Evolutionary conservation across 371 early-diverging fungal genomes (phyloP).

Genomic region (Paraphysoderma sedebokerense): DNA sequence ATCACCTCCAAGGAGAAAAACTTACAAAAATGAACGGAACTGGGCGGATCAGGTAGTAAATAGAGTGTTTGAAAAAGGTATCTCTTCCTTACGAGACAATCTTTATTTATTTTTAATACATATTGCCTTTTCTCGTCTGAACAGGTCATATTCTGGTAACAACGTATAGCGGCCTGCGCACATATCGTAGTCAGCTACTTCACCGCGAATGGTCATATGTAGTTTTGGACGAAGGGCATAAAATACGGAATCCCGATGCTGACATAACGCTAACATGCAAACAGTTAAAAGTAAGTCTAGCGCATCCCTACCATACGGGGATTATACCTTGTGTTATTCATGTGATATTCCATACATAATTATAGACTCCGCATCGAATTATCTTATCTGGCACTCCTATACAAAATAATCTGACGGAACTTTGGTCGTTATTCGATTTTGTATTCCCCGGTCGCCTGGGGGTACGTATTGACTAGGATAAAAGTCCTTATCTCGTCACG

Average conservation of each 20-base stretch:
- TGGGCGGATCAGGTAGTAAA: too few relatives aligned
- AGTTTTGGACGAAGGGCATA: constrained; percentile 97
- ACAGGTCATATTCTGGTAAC: constrained; percentile 71
- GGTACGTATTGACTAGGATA: constrained; percentile 13
- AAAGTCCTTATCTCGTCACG: neutral
- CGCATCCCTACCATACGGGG: too few relatives aligned
- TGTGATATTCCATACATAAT: too few relatives aligned
- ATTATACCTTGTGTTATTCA: too few relatives aligned
- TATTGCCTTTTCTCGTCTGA: too few relatives aligned
- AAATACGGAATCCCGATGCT: constrained; percentile 89
- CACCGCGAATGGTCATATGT: constrained; percentile 70
- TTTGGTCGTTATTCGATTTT: constrained; percentile 96
- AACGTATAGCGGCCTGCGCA: constrained; percentile 66
- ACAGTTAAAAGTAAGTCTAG: too few relatives aligned
- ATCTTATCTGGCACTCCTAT: constrained; percentile 96
- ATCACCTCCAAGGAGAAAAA: too few relatives aligned
- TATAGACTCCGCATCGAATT: too few relatives aligned
- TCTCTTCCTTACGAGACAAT: too few relatives aligned
- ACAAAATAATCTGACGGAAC: constrained; percentile 91
- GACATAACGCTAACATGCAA: constrained; percentile 76
- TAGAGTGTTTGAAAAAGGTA: too few relatives aligned
- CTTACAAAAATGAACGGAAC: too few relatives aligned
- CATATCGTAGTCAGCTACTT: constrained; percentile 42
- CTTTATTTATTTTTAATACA: too few relatives aligned
- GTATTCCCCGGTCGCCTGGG: constrained; percentile 88